Percentiles rank a stretch among this genome's conserved stretches.
Evolutionary conservation across 495 filamentous ascomycete species (phyloP).

Genomic region (Talaromyces proteolyticus): DNA sequence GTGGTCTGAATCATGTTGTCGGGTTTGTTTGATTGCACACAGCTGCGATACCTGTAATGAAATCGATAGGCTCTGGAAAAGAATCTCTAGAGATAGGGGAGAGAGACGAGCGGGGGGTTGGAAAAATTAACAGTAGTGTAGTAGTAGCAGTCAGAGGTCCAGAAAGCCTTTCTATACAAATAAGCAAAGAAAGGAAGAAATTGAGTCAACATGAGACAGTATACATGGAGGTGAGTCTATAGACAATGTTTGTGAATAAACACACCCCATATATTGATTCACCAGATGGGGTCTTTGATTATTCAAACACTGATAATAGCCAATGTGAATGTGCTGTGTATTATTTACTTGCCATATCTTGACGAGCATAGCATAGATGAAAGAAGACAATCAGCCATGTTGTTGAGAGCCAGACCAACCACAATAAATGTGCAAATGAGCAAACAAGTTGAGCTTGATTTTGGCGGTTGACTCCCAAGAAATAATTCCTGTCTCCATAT

Average conservation of each 20-base stretch:
- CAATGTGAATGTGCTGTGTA: too few species aligned
- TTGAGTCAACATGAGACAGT: not conserved
- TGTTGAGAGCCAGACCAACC: not conserved
- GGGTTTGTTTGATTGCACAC: too few species aligned
- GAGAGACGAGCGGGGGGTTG: too few species aligned
- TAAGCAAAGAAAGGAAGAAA: not conserved
- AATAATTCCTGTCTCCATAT: not conserved
- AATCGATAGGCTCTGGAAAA: not conserved
- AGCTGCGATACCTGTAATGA: too few species aligned
- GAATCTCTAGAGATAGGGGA: too few species aligned
- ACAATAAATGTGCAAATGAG: not conserved
- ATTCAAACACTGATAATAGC: not conserved
- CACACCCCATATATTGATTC: not conserved
- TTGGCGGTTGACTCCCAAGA: not conserved
- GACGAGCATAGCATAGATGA: too few species aligned
- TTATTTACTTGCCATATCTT: too few species aligned
- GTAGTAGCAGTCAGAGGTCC: not conserved
- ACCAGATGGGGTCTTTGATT: not conserved
- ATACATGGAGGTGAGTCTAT: not conserved
- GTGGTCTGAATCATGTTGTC: constrained; percentile 1
- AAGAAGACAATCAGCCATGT: not conserved
- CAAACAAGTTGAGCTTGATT: not conserved
- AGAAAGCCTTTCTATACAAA: not conserved
- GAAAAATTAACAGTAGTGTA: too few species aligned
- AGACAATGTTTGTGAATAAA: not conserved